Evolutionary conservation across 768 basidiomycete genomes (phyloP), one percentile per base, ranked within the genome.

Genomic region (Kockovaella imperatae): DNA sequence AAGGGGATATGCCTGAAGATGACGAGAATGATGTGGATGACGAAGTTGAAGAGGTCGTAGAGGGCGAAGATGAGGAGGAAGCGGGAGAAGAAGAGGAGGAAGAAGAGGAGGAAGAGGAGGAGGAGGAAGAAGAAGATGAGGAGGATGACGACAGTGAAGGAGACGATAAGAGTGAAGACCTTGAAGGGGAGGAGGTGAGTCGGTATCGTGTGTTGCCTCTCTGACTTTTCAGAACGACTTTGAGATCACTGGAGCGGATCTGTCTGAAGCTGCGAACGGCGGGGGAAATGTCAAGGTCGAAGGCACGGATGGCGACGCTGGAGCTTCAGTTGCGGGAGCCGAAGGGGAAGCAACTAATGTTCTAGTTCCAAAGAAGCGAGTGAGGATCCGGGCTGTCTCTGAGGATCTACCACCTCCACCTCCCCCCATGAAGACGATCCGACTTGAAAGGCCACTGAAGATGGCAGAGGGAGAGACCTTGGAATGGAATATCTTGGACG

Each of bases 391-490:
- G 13, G 51, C 61, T 2, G 43, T 49, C 1, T 59, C 55, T 2
- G 64, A 67, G 14, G 60, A 62, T 41, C 42, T 60, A 13, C 61
- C 61, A 11, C 61, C 57, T 3, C 58, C 64, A 7, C 64, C 62
- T 3, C 62, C 62, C n/a, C 64, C 64, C 2, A 56, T 67, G 47
- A 52, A 52, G 35, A 67, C 64, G 1, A 63, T 67, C 25, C 54
- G 64, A 8, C 51, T 67, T 13, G 52, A 61, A 44, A 20, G 41
- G 26, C 17, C 31, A 14, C 50, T 61, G 42, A 7, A 39, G 13
- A 24, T 32, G 7, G 36, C 17, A 15, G 34, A 45, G 7, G 54
- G 49, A 5, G 48, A 52, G 35, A 62, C 60, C 15, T n/a, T 67
- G 10, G 50, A 53, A 42, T 67, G 62, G 61, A 54, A 67, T 53